Base-by-base conservation (phyloP, 352 stramenopile species). In the Globisporangium emineosum region DNA sequence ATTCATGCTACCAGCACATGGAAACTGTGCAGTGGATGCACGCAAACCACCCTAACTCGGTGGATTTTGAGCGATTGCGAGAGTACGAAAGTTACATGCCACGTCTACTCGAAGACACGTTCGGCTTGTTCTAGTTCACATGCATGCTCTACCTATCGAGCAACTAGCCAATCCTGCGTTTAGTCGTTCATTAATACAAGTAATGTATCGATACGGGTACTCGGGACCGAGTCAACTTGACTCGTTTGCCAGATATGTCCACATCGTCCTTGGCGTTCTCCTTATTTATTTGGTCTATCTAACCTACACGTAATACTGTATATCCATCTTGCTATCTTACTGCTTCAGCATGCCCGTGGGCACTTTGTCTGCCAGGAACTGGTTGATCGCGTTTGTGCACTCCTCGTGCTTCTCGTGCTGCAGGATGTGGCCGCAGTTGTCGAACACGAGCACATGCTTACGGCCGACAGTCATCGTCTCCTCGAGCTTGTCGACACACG, bases 381-480 rank as follows among this genome's bases (percentile, higher is more conserved):
- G 66, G 68, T 90, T 90, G 69, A 92, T 88, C 19, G 80, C 80
- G 21, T 67, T 70, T 6, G 80, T 83, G 52, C 73, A 83, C 53
- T 86, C 78, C 0, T 70, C 69, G 57, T 83, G 33, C 30, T 79
- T 85, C 53, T 93, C 83, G 52, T 90, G 79, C 60, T 93, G 83
- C 53, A 93, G 43, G 55, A 78, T 79, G 66, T 93, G 83, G 3
- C 83, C 83, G 50, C 81, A 90, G 29, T 90, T 68, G 23, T 88
- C 71, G 60, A 90, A 77, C 6, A 87, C 69, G 29, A 89, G 60
- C 6, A 84, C 60, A 19, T 79, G 70, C 60, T 76, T 70, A 0
- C 62, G 55, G 42, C 72, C 75, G 25, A 74, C 61, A 9, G 69
- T 57, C 35, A 84, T 68, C 50, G 86, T 81, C n/a, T 79, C 61